A percentile compares a stretch with the other conserved stretches of the same genome.
Evolutionary conservation across 129 eudicot genomes (phyloP).

Genomic region (Helianthus tuberosus): DNA sequence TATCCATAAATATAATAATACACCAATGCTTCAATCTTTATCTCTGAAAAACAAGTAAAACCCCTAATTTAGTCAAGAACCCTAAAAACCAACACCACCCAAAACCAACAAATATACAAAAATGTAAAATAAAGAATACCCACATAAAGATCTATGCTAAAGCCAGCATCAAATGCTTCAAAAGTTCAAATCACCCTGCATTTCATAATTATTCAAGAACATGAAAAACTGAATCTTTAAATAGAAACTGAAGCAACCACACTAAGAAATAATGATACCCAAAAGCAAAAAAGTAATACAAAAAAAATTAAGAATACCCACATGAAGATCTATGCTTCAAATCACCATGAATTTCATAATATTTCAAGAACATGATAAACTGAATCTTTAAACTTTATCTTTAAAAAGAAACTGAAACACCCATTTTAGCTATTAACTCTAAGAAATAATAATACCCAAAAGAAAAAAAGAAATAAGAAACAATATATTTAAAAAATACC

Average conservation of each 20-base stretch:
- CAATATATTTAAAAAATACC: neutral
- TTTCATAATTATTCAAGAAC: neutral
- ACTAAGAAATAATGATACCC: slow-evolving; percentile 13
- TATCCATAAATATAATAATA: slow-evolving; percentile 40
- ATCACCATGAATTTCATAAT: neutral
- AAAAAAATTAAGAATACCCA: neutral
- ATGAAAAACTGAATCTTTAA: neutral
- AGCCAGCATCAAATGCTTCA: neutral
- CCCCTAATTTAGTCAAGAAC: neutral
- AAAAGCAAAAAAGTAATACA: neutral
- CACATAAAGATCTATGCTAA: neutral
- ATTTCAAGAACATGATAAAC: neutral
- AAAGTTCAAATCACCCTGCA: neutral
- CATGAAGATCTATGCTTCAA: neutral
- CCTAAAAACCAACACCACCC: neutral
- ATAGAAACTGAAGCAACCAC: slow-evolving; percentile 8
- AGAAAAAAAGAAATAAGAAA: neutral
- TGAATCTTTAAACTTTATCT: neutral
- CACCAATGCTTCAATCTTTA: slow-evolving; percentile 24
- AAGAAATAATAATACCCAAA: slow-evolving; percentile 6
- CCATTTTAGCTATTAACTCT: slow-evolving; percentile 20
- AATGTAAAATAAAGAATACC: neutral
- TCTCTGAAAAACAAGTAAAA: slow-evolving; percentile 15
- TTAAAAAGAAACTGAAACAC: slow-evolving; percentile 5
- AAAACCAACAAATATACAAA: neutral